Percentiles rank a stretch among this genome's conserved stretches.
Conservation (phyloP, 306 rosid species). For the Quercus wislizeni region DNA sequence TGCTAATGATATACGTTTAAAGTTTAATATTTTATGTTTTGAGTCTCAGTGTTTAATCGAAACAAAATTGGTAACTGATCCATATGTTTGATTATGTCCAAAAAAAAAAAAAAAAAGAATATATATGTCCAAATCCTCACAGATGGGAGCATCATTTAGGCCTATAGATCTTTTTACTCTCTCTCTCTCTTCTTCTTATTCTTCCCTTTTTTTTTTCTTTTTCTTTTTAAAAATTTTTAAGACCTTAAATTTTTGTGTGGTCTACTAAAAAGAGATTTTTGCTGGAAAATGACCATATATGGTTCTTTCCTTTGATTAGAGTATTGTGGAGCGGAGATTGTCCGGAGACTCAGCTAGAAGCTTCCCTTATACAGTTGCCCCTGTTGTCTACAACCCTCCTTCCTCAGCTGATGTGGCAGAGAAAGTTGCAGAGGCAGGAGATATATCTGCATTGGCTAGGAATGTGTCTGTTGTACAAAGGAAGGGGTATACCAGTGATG, state of each 20-base stretch:
- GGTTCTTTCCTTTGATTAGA: constrained; percentile 34
- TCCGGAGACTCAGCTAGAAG: constrained; percentile 48
- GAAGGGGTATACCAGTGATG: constrained; percentile 92
- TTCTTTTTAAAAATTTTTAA: not conserved
- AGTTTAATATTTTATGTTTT: not conserved
- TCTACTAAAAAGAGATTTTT: not conserved
- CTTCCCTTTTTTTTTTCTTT: not conserved
- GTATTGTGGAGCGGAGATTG: constrained; percentile 52
- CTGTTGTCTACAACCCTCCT: constrained; percentile 60
- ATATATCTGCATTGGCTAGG: constrained; percentile 56
- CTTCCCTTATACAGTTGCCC: constrained; percentile 74
- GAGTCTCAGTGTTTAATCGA: not conserved
- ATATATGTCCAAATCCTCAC: not conserved
- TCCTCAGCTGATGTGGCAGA: constrained; percentile 64
- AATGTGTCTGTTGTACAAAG: constrained; percentile 61
- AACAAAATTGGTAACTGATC: not conserved
- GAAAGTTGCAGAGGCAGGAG: constrained; percentile 75
- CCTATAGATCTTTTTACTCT: too few species aligned
- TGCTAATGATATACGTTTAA: not conserved
- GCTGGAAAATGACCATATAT: not conserved
- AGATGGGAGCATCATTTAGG: not conserved
- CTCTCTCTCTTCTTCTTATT: too few species aligned
- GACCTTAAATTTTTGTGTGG: not conserved
- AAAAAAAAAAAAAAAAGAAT: too few species aligned
- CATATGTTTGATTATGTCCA: not conserved